Evolutionary conservation across 768 basidiomycete species (phyloP).

Genomic region (Roridomyces roridus): DNA sequence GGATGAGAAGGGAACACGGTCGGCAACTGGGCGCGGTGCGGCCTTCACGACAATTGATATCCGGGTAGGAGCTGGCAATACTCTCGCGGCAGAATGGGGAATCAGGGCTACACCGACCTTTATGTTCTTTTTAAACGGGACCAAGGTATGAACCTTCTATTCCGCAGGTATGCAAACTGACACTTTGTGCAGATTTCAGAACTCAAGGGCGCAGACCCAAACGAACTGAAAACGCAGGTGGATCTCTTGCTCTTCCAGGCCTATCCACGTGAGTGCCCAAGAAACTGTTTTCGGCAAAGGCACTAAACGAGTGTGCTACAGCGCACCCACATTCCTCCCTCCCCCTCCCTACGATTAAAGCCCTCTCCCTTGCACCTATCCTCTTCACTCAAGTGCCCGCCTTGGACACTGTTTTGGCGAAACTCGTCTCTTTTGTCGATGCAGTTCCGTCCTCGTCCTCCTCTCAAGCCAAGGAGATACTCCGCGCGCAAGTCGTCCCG

Average conservation of each 20-base stretch:
- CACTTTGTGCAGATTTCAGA: slow-evolving; percentile 58
- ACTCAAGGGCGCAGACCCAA: slow-evolving; percentile 72
- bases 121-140: slow-evolving; percentile 81
- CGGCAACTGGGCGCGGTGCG: slow-evolving; percentile 49
- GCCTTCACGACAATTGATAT: slow-evolving; percentile 89
- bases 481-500: slow-evolving; percentile 58
- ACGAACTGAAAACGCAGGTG: slow-evolving; percentile 74
- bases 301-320: slow-evolving; percentile 33
- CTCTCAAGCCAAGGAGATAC: slow-evolving; percentile 51
- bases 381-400: slow-evolving; percentile 76
- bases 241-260: slow-evolving; percentile 78
- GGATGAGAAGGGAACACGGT: slow-evolving; percentile 57
- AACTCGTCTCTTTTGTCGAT: slow-evolving; percentile 70
- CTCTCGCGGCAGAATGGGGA: slow-evolving; percentile 66
- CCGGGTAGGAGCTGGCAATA: slow-evolving; percentile 65
- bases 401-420: slow-evolving; percentile 65
- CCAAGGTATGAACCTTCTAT: slow-evolving; percentile 52
- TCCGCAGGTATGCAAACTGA: neutral
- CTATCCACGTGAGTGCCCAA: slow-evolving; percentile 71
- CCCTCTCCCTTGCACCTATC: slow-evolving; percentile 75
- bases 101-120: slow-evolving; percentile 89
- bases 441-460: slow-evolving; percentile 38
- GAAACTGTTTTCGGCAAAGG: neutral
- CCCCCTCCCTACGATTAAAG: slow-evolving; percentile 62
- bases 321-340: slow-evolving; percentile 79